phyloP scores from a whole-genome alignment of 1,284 basidiomycete species.

The Boletus subluridellus region DNA sequence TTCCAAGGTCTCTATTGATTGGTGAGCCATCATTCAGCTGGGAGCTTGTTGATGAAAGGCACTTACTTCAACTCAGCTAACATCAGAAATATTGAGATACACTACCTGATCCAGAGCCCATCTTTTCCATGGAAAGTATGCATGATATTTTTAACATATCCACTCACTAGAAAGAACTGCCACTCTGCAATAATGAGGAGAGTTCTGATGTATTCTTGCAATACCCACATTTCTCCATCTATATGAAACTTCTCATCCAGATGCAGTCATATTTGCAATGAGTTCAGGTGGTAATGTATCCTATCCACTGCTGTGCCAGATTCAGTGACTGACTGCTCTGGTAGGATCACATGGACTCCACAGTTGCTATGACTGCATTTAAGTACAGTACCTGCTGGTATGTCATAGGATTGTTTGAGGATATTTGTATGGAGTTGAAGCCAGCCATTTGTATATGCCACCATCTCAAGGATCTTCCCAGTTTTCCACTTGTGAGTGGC shows the following conservation, averaged over 20 bases:
- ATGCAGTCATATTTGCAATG: too few relatives aligned
- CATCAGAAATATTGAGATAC: too few relatives aligned
- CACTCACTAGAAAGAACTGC: neutral
- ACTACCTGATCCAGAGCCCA: too few relatives aligned
- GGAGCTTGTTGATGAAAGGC: too few relatives aligned
- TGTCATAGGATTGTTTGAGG: neutral
- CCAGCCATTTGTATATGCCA: neutral
- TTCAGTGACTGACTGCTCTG: neutral
- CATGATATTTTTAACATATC: neutral
- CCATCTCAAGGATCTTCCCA: neutral
- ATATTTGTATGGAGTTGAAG: neutral
- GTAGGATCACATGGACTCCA: neutral
- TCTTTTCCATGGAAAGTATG: neutral
- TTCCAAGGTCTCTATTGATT: too few relatives aligned
- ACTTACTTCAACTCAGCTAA: neutral
- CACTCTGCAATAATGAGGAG: neutral
- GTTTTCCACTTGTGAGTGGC: neutral
- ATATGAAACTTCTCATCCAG: too few relatives aligned
- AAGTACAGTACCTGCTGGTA: accelerated
- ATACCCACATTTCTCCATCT: neutral
- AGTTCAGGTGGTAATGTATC: too few relatives aligned
- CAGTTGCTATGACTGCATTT: neutral
- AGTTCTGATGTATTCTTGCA: accelerated
- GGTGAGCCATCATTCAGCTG: too few relatives aligned
- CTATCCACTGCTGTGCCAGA: neutral